Evolutionary conservation across 345 rosid species (phyloP).

Genomic region (Eucalyptus pumila): DNA sequence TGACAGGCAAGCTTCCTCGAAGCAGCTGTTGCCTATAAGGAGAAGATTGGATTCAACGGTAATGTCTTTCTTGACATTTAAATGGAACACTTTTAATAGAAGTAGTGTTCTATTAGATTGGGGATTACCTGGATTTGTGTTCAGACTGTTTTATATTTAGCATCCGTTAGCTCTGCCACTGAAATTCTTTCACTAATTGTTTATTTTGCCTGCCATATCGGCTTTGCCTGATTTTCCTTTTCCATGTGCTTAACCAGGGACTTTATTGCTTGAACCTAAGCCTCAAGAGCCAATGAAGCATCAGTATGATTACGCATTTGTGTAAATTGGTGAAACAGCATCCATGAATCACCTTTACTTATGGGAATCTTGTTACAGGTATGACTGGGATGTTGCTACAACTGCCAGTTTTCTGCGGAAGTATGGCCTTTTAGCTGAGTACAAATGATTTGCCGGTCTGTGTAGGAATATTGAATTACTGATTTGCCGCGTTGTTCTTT

Average conservation of each 20-base stretch:
- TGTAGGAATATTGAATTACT: background rate
- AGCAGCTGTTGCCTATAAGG: slow-evolving; percentile 87
- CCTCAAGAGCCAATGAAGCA: slow-evolving; percentile 98
- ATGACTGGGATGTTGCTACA: slow-evolving; percentile 99
- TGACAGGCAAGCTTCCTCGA: slow-evolving; percentile 68
- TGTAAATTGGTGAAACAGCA: background rate
- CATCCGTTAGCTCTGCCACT: background rate
- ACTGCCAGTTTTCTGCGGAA: slow-evolving; percentile 74
- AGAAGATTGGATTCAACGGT: slow-evolving; percentile 96
- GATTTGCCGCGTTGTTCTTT: background rate
- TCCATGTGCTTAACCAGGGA: slow-evolving; percentile 26
- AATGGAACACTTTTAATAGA: background rate
- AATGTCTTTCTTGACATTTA: background rate
- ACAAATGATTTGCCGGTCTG: background rate
- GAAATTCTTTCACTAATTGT: background rate
- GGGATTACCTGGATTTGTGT: background rate
- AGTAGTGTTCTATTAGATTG: background rate
- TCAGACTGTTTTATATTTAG: background rate
- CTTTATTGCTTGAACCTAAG: slow-evolving; percentile 86
- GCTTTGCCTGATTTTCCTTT: background rate
- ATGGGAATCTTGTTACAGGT: slow-evolving; percentile 9
- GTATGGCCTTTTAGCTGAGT: slow-evolving; percentile 63
- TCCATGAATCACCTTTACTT: background rate
- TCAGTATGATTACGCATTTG: slow-evolving; percentile 29
- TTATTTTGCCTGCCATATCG: background rate